These are phyloP conservation scores for Avena eriantha DNA, from an alignment of 176 grass and related monocot species.

Conservation along the genomic window DNA sequence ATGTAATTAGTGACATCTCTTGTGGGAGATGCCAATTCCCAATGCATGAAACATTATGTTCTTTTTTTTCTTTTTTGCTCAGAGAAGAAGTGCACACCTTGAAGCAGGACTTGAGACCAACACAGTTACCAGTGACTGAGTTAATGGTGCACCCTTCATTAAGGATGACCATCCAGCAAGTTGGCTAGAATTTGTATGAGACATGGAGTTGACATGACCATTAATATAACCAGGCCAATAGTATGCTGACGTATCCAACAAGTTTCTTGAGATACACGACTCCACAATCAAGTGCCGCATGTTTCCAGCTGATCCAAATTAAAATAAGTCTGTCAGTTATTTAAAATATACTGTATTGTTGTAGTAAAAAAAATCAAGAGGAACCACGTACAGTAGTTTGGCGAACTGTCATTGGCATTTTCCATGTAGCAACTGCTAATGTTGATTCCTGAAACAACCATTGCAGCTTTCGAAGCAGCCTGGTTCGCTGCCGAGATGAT, in stretches of 20 bases:
- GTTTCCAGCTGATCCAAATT: conserved; percentile 82
- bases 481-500: conserved; percentile 81
- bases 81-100: conserved; percentile 72
- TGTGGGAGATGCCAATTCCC: conserved; percentile 30
- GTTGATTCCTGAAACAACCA: conserved; percentile 75
- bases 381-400: conserved; percentile 67
- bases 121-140: conserved; percentile 66
- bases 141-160: conserved; percentile 81
- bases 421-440: conserved; percentile 66
- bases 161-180: conserved; percentile 87
- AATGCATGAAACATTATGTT: conserved; percentile 40
- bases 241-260: conserved; percentile 90
- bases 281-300: conserved; percentile 97
- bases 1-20: conserved; percentile 14
- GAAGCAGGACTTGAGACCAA: conserved; percentile 79
- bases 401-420: conserved; percentile 56
- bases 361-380: conserved; percentile 36
- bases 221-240: conserved; percentile 89
- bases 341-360: conserved; percentile 36
- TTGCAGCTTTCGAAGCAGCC: conserved; percentile 82
- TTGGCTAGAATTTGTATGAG: conserved; percentile 71
- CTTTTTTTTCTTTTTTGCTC: conserved; percentile 12
- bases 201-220: conserved; percentile 57
- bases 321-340: conserved; percentile 21
- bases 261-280: conserved; percentile 91